Base-by-base conservation (phyloP, 805 yeast species). In the Kazachstania kunashirensis region DNA sequence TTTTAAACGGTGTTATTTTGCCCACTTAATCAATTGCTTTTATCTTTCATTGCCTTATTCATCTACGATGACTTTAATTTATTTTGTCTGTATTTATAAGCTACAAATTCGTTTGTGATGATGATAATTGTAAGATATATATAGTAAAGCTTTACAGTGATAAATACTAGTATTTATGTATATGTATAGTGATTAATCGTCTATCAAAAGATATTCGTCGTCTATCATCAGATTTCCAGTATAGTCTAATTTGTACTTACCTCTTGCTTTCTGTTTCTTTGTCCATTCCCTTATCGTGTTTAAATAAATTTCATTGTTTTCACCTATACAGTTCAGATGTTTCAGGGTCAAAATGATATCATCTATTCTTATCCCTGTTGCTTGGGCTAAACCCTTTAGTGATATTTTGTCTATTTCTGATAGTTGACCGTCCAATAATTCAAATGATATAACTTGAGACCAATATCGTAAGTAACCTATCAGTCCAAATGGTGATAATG, bases 401-500 rank as follows among this genome's bases (percentile, higher is more conserved):
- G 76, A 66, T 1, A 76, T 45, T 6, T 43, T 37, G 1, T 49
- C 52, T 3, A 35, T 24, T 2, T 47, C 49, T 1, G 61, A 47
- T 21, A 70, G 46, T 6, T 51, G 47, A 0, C 78, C 78, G 23
- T 57, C 61, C 0, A 67, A 26, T 24, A 75, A 47, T 35, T 65
- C 70, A 39, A 62, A 47, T 1, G 72, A 66, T 0, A 82, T 44
- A 4, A 64, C 55, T 33, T 69, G 65, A 6, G 81, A 65, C 98
- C 97, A 92, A 58, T 73, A 88, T 12, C 70, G 62, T 14, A 82
- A 51, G 51, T 86, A 92, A 6, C 88, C 73, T 8, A 73, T 62
- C 36, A 70, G 67, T 0, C 98, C 98, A 57, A 77, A 82, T 0
- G 80, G 79, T 5, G 95, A 82, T 8, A 92, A 62, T 1, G 98